Percentiles rank a stretch among this genome's conserved stretches.
phyloP scores from a whole-genome alignment of 2,329 filamentous ascomycete species.

The Venturia effusa region DNA sequence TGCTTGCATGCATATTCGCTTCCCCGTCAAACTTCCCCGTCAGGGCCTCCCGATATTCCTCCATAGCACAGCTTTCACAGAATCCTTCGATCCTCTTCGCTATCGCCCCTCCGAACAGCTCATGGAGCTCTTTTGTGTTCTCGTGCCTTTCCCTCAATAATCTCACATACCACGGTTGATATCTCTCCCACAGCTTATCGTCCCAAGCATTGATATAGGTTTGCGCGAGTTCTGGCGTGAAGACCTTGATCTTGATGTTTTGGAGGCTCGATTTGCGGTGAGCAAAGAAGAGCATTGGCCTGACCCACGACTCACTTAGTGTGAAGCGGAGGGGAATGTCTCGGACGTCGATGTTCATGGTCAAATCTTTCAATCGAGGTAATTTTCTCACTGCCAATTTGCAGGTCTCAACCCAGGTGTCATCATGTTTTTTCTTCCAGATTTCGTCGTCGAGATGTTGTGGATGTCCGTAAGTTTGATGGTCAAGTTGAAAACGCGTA shows the following conservation, averaged over 20 bases:
- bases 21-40: neutral
- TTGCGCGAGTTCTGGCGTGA: neutral
- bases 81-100: neutral
- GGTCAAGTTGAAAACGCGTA: neutral
- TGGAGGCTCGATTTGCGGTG: neutral
- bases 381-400: neutral
- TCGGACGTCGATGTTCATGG: neutral
- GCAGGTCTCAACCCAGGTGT: neutral
- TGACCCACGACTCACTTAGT: neutral
- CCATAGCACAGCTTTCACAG: neutral
- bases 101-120: neutral
- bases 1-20: neutral
- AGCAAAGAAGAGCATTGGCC: neutral
- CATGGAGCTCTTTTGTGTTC: neutral
- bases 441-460: neutral
- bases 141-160: neutral
- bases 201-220: neutral
- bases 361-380: neutral
- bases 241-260: neutral
- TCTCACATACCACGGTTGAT: neutral
- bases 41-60: neutral
- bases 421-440: neutral
- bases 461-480: constrained; percentile 1
- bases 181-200: neutral
- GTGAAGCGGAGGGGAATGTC: constrained; percentile 4